Evolutionary conservation across 1,139 yeast genomes (phyloP).

Genomic region (Groenewaldozyma sp.): DNA sequence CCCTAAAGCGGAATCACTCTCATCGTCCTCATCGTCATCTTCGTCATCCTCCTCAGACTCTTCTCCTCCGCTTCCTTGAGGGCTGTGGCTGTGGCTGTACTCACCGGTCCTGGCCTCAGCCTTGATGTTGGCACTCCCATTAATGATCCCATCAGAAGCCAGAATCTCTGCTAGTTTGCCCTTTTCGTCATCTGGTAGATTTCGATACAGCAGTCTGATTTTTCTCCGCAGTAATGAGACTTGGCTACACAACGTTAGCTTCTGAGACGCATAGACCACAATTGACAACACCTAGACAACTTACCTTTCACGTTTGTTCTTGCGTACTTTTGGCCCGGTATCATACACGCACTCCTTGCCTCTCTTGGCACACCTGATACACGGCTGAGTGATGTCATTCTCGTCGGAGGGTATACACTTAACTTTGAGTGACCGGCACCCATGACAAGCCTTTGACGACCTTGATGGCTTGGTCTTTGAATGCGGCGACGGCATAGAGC

Average conservation of each 20-base stretch:
- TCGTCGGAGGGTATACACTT: conserved; percentile 70
- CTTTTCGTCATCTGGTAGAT: background rate
- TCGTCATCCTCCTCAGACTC: background rate
- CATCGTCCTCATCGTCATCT: background rate
- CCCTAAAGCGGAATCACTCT: too few species aligned
- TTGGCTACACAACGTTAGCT: conserved; percentile 1
- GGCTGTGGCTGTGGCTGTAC: background rate
- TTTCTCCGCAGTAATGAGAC: background rate
- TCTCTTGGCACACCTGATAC: conserved; percentile 63
- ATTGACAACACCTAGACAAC: conserved; percentile 7
- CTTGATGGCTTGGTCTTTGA: conserved; percentile 1
- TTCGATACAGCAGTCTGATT: background rate
- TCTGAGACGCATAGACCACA: background rate
- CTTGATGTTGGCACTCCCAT: too few species aligned
- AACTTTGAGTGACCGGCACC: conserved; percentile 74
- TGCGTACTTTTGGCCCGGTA: conserved; percentile 48
- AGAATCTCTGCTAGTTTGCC: background rate
- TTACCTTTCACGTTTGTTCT: conserved; percentile 29
- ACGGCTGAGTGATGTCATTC: conserved; percentile 50
- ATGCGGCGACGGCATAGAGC: too few species aligned
- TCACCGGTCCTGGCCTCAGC: too few species aligned
- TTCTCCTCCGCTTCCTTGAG: background rate
- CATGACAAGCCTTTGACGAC: conserved; percentile 60
- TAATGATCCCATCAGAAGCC: background rate
- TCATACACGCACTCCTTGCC: conserved; percentile 61